Percentiles rank a stretch among this genome's conserved stretches.
Evolutionary conservation across 2,329 filamentous ascomycete genomes (phyloP).

Genomic region (Neonectria punicea): DNA sequence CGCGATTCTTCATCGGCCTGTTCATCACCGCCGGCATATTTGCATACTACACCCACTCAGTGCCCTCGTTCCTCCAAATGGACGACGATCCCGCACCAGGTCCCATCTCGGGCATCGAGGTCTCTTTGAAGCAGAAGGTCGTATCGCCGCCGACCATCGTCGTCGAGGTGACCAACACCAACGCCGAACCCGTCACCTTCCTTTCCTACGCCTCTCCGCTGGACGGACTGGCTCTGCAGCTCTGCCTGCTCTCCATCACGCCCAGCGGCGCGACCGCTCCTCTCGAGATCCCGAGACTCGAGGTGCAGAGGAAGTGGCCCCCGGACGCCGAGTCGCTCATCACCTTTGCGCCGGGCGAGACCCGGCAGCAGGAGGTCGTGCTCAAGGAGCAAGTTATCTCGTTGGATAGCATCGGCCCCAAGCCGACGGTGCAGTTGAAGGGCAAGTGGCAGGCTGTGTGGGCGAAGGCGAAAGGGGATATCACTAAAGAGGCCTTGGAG

Average conservation of each 20-base stretch:
- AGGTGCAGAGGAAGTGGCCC: constrained; percentile 55
- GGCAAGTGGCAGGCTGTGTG: constrained; percentile 52
- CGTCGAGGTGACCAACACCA: constrained; percentile 54
- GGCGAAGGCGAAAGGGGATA: constrained; percentile 37
- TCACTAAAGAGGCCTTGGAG: constrained; percentile 34
- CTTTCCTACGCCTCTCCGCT: constrained; percentile 58
- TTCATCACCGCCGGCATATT: constrained; percentile 36
- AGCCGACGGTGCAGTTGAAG: constrained; percentile 47
- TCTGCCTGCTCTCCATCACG: constrained; percentile 55
- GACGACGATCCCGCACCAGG: constrained; percentile 12
- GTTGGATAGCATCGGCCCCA: constrained; percentile 46
- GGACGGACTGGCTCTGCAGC: constrained; percentile 53
- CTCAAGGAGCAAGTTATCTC: constrained; percentile 52
- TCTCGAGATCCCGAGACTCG: constrained; percentile 50
- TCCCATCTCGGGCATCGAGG: constrained; percentile 43
- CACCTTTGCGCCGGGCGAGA: constrained; percentile 52
- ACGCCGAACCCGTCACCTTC: constrained; percentile 51
- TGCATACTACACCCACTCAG: constrained; percentile 29
- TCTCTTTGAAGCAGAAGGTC: constrained; percentile 47
- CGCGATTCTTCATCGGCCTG: constrained; percentile 36
- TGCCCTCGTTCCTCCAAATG: constrained; percentile 28
- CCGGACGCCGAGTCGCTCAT: constrained; percentile 51
- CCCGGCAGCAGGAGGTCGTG: constrained; percentile 47
- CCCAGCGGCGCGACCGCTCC: constrained; percentile 47
- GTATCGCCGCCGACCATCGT: constrained; percentile 51